A percentile compares a stretch with the other conserved stretches of the same genome.
These are phyloP conservation scores for Nidularia pulvinata DNA, from an alignment of 768 basidiomycete genomes.

Conservation along the genomic window DNA sequence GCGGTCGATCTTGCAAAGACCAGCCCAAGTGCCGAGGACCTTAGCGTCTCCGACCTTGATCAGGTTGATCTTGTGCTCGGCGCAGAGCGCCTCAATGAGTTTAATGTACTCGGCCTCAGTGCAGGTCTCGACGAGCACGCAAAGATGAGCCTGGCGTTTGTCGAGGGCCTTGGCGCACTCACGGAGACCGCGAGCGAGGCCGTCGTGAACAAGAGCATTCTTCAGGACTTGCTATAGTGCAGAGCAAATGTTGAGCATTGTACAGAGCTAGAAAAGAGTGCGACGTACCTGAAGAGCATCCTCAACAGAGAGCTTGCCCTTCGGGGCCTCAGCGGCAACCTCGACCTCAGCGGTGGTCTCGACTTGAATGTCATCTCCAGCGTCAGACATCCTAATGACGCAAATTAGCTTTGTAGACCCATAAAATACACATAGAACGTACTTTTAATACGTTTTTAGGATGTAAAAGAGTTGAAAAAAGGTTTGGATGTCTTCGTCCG, in stretches of 20 bases:
- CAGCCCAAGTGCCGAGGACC: slow-evolving; percentile 97
- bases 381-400: slow-evolving; percentile 84
- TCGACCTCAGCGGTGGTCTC: slow-evolving; percentile 77
- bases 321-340: slow-evolving; percentile 87
- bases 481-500: slow-evolving; percentile 85
- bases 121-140: slow-evolving; percentile 99
- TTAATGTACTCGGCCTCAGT: slow-evolving; percentile 99
- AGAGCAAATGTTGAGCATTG: not conserved
- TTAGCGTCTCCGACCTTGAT: slow-evolving; percentile 99
- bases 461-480: slow-evolving; percentile 21
- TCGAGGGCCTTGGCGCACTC: slow-evolving; percentile 98
- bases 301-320: slow-evolving; percentile 95
- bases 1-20: slow-evolving; percentile 99
- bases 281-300: slow-evolving; percentile 80
- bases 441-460: slow-evolving; percentile 37
- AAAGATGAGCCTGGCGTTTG: slow-evolving; percentile 98
- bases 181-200: slow-evolving; percentile 96
- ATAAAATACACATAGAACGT: slow-evolving; percentile 6
- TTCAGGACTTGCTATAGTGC: slow-evolving; percentile 90
- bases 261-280: not conserved
- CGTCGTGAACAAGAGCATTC: slow-evolving; percentile 97
- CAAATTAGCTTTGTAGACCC: slow-evolving; percentile 5
- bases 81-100: slow-evolving; percentile 99
- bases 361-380: slow-evolving; percentile 92
- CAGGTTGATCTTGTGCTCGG: slow-evolving; percentile 99